phyloP scores from a whole-genome alignment of 805 yeast genomes.

The Alloascoidea africana region DNA sequence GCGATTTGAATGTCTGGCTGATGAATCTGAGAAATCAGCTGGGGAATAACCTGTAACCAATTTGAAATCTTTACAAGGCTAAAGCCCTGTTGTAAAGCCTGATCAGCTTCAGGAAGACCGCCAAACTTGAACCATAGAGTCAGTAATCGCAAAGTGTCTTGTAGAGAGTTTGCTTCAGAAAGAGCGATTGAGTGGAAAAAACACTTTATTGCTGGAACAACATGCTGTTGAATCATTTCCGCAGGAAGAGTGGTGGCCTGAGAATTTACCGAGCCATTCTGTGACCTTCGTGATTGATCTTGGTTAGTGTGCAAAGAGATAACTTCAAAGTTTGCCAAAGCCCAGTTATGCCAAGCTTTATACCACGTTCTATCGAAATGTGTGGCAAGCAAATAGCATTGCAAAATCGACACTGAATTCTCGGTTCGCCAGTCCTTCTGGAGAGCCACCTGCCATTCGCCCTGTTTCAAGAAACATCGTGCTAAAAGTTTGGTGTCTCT shows the following conservation, averaged over 20 bases:
- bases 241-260: conserved; percentile 19
- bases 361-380: conserved; percentile 91
- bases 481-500: conserved; percentile 79
- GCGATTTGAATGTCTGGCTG: conserved; percentile 84
- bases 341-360: conserved; percentile 99
- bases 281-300: too few species aligned
- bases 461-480: conserved; percentile 90
- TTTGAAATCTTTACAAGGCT: conserved; percentile 78
- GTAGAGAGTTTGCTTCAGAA: conserved; percentile 75
- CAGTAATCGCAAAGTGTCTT: conserved; percentile 78
- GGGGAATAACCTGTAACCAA: conserved; percentile 94
- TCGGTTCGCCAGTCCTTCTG: conserved; percentile 59
- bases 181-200: conserved; percentile 89
- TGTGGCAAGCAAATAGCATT: conserved; percentile 86
- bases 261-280: not conserved
- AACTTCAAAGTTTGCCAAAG: conserved; percentile 92
- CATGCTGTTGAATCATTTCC: conserved; percentile 68
- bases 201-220: conserved; percentile 90
- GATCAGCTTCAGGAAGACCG: conserved; percentile 82
- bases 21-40: conserved; percentile 88
- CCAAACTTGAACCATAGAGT: conserved; percentile 96
- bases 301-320: conserved; percentile 47
- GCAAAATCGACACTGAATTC: conserved; percentile 71
- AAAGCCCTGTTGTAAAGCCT: conserved; percentile 83
- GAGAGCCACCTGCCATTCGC: conserved; percentile 91